These are phyloP conservation scores for Tricholoma bakamatsutake DNA, from an alignment of 768 basidiomycete genomes.

Conservation along the genomic window DNA sequence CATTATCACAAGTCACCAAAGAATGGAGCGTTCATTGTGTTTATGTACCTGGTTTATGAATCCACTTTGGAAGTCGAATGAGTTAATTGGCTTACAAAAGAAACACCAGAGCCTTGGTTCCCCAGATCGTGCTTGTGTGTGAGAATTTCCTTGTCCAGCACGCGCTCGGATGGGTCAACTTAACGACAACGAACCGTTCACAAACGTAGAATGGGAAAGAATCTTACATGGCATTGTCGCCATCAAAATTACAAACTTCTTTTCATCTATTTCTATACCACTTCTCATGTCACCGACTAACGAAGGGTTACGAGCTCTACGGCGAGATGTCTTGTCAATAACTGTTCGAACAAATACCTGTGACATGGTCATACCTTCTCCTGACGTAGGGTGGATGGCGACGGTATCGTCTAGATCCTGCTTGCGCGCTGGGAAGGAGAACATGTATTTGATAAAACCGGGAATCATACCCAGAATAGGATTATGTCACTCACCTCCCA, in stretches of 20 bases:
- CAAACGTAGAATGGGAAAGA: neutral
- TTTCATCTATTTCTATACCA: neutral
- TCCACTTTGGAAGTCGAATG: neutral
- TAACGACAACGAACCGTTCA: neutral
- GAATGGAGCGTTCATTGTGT: neutral
- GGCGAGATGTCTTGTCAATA: conserved; percentile 13
- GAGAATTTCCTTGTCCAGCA: neutral
- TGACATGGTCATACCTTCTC: conserved; percentile 53
- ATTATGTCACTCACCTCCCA: conserved; percentile 52
- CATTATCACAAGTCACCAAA: too few relatives aligned
- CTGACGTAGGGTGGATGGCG: conserved; percentile 88
- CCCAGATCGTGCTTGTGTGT: neutral
- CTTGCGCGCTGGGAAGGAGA: conserved; percentile 51
- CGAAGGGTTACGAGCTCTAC: conserved; percentile 49
- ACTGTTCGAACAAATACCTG: neutral
- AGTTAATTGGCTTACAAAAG: neutral
- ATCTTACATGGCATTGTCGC: neutral
- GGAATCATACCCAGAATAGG: neutral
- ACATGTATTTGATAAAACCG: conserved; percentile 1
- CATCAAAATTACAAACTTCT: neutral
- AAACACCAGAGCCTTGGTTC: neutral
- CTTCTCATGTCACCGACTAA: conserved; percentile 7
- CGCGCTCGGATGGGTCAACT: neutral
- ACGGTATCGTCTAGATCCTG: conserved; percentile 82
- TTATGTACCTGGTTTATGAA: neutral